Percentiles rank a stretch among this genome's conserved stretches.
Evolutionary conservation across 2,329 filamentous ascomycete genomes (phyloP).

Genomic region (Aspergillus neoniger): DNA sequence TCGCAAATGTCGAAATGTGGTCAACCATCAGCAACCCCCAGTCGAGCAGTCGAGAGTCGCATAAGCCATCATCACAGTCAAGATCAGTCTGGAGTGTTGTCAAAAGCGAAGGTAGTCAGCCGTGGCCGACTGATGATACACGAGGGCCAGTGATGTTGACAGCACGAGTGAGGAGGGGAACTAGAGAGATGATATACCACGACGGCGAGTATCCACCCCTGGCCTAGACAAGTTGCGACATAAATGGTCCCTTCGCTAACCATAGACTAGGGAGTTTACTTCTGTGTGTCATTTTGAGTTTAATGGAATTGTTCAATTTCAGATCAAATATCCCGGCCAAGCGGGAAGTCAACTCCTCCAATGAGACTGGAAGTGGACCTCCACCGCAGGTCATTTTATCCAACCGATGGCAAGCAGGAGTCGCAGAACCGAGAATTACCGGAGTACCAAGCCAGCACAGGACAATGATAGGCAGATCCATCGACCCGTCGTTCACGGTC

Average conservation of each 20-base stretch:
- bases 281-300: conserved; percentile 7
- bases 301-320: conserved; percentile 5
- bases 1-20: not conserved
- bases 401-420: conserved; percentile 22
- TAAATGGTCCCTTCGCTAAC: conserved; percentile 5
- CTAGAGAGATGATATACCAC: conserved; percentile 13
- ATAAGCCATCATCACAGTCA: conserved; percentile 14
- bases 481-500: conserved; percentile 23
- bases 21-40: conserved; percentile 14
- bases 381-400: conserved; percentile 4
- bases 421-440: conserved; percentile 23
- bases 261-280: not conserved
- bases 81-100: not conserved
- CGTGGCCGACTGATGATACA: not conserved
- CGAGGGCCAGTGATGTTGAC: not conserved
- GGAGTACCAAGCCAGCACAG: conserved; percentile 8
- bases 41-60: conserved; percentile 5
- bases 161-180: conserved; percentile 1
- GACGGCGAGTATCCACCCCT: conserved; percentile 1
- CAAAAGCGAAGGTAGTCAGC: not conserved
- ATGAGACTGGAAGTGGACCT: conserved; percentile 8
- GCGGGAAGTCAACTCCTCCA: conserved; percentile 6
- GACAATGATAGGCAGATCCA: conserved; percentile 25
- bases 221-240: not conserved
- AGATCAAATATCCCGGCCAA: conserved; percentile 1